phyloP scores from a whole-genome alignment of 2,329 filamentous ascomycete genomes.

The Scortechinia acanthostroma region DNA sequence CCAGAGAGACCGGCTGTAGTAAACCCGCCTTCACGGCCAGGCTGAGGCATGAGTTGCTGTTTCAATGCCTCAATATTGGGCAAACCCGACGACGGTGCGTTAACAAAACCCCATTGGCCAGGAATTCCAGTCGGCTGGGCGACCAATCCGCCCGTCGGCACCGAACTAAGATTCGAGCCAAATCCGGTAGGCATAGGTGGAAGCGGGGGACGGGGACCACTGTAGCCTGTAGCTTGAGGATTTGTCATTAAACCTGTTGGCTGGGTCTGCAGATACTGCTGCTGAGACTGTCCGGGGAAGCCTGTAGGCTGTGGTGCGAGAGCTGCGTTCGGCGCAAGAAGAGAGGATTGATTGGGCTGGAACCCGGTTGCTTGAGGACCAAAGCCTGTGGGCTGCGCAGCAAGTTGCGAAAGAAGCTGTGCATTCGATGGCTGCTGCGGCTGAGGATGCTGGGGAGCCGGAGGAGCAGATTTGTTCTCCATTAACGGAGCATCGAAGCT shows the following conservation, averaged over 20 bases:
- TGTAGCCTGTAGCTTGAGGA: constrained; percentile 13
- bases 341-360: constrained; percentile 43
- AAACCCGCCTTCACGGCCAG: constrained; percentile 73
- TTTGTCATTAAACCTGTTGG: constrained; percentile 31
- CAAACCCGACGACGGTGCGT: constrained; percentile 64
- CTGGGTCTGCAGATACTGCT: constrained; percentile 54
- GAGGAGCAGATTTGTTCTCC: constrained; percentile 39
- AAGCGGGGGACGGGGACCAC: constrained; percentile 32
- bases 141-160: constrained; percentile 41
- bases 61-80: constrained; percentile 90
- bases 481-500: constrained; percentile 60
- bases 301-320: constrained; percentile 39
- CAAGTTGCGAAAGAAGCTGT: constrained; percentile 55
- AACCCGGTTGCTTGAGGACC: constrained; percentile 31
- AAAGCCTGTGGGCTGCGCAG: constrained; percentile 35
- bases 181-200: constrained; percentile 51
- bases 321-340: constrained; percentile 17
- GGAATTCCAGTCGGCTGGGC: constrained; percentile 78
- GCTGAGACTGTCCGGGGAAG: constrained; percentile 30
- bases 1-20: constrained; percentile 82
- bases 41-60: constrained; percentile 95
- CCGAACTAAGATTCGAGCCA: constrained; percentile 22
- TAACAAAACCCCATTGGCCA: constrained; percentile 59
- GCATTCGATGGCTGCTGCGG: constrained; percentile 48
- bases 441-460: constrained; percentile 69